phyloP scores from a whole-genome alignment of 306 rosid species.

The Cucurbita moschata region DNA sequence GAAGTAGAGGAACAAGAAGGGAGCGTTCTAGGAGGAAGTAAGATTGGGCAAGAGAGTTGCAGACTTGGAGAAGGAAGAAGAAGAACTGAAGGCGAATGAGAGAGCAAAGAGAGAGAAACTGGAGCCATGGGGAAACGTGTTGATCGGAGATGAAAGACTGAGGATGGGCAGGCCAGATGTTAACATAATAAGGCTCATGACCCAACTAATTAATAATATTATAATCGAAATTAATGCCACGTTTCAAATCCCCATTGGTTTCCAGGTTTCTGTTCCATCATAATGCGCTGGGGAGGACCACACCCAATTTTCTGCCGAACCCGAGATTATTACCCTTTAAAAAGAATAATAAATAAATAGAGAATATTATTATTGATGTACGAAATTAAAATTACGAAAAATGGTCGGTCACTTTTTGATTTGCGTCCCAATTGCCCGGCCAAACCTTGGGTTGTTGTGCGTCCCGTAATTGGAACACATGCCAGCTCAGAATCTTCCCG shows the following conservation, averaged over 20 bases:
- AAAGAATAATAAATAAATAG: too few species aligned
- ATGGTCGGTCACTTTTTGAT: background rate
- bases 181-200: conserved; percentile 7
- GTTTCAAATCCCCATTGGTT: background rate
- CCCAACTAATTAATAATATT: background rate
- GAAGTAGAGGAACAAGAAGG: conserved; percentile 13
- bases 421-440: conserved; percentile 29
- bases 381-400: background rate
- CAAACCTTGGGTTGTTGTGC: conserved; percentile 21
- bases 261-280: background rate
- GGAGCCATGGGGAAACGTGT: conserved; percentile 79
- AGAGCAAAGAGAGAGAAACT: conserved; percentile 21
- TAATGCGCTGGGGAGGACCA: background rate
- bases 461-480: conserved; percentile 35
- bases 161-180: conserved; percentile 17
- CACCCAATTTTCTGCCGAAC: background rate
- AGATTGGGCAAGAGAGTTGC: conserved; percentile 36
- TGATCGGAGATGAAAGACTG: conserved; percentile 12
- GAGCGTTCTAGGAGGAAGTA: background rate
- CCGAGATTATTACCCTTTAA: background rate
- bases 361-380: background rate
- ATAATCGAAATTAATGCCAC: background rate
- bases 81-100: conserved; percentile 11
- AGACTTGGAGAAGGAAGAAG: conserved; percentile 15
- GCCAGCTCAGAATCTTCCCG: conserved; percentile 4